Percentiles rank a stretch among this genome's conserved stretches.
phyloP scores from a whole-genome alignment of 2,329 filamentous ascomycete species.

The Hysterium pulicare region DNA sequence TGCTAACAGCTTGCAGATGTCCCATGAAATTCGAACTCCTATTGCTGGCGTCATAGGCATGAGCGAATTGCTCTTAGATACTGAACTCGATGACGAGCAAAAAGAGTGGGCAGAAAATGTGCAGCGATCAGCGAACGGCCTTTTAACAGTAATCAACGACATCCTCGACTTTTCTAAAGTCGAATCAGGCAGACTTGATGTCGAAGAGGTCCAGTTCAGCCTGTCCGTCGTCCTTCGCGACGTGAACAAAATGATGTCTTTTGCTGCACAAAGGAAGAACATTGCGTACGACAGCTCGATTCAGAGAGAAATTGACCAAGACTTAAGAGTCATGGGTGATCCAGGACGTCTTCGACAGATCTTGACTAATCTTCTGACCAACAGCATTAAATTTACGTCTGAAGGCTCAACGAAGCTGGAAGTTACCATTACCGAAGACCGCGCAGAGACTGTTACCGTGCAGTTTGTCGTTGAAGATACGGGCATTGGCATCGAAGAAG shows the following conservation, averaged over 20 bases:
- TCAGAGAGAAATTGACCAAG: slow-evolving; percentile 58
- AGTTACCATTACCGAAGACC: slow-evolving; percentile 62
- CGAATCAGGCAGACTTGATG: slow-evolving; percentile 71
- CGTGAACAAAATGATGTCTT: slow-evolving; percentile 82
- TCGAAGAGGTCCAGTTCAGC: slow-evolving; percentile 78
- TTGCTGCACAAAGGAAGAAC: slow-evolving; percentile 77
- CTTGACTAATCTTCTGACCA: slow-evolving; percentile 71
- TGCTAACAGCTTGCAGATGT: too few species aligned
- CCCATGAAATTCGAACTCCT: slow-evolving; percentile 74
- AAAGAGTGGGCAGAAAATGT: slow-evolving; percentile 74
- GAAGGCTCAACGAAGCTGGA: slow-evolving; percentile 53
- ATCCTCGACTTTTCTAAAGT: slow-evolving; percentile 88
- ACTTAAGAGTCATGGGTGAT: slow-evolving; percentile 80
- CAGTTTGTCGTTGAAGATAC: slow-evolving; percentile 73
- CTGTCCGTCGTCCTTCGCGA: slow-evolving; percentile 71
- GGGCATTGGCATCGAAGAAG: slow-evolving; percentile 77
- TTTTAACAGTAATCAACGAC: slow-evolving; percentile 86
- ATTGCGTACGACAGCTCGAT: slow-evolving; percentile 68
- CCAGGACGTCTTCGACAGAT: slow-evolving; percentile 82
- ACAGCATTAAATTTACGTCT: slow-evolving; percentile 41
- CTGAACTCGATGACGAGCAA: slow-evolving; percentile 65
- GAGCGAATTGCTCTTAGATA: slow-evolving; percentile 70
- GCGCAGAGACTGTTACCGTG: slow-evolving; percentile 62
- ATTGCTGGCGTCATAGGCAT: slow-evolving; percentile 80
- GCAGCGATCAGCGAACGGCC: slow-evolving; percentile 72